phyloP scores from a whole-genome alignment of 345 rosid genomes.

The Raphanus raphanistrum region DNA sequence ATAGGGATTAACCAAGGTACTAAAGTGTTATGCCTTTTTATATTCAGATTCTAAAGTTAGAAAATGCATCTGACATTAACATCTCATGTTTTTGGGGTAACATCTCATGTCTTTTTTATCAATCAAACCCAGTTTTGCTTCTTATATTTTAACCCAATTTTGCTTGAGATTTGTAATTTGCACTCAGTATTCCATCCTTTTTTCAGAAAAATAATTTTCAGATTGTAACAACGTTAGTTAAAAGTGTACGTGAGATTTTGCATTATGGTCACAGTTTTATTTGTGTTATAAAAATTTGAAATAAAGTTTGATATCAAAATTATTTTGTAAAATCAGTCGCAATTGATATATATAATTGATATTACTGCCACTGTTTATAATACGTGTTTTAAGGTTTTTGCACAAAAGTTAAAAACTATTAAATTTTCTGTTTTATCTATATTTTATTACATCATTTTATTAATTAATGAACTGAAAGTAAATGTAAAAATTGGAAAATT shows the following conservation, averaged over 20 bases:
- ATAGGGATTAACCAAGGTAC: background rate
- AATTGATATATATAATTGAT: background rate
- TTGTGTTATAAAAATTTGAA: background rate
- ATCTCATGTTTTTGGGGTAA: background rate
- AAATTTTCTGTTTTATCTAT: too few relatives aligned
- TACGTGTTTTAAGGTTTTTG: too few relatives aligned
- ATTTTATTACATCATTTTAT: too few relatives aligned
- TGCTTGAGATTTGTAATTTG: background rate
- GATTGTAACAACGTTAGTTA: background rate
- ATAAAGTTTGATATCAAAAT: background rate
- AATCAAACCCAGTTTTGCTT: background rate
- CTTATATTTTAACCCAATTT: background rate
- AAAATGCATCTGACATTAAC: background rate
- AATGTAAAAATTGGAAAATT: too few relatives aligned
- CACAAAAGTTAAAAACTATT: too few relatives aligned
- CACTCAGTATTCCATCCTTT: background rate
- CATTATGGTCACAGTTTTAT: background rate
- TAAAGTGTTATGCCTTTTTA: background rate
- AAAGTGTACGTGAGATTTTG: background rate
- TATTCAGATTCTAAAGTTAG: background rate
- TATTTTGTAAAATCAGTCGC: background rate
- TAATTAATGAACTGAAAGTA: too few relatives aligned
- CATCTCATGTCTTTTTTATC: background rate
- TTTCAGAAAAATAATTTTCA: background rate
- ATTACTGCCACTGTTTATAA: too few relatives aligned